phyloP scores from a whole-genome alignment of 2,329 filamentous ascomycete genomes.

The Epichloe amarillans region DNA sequence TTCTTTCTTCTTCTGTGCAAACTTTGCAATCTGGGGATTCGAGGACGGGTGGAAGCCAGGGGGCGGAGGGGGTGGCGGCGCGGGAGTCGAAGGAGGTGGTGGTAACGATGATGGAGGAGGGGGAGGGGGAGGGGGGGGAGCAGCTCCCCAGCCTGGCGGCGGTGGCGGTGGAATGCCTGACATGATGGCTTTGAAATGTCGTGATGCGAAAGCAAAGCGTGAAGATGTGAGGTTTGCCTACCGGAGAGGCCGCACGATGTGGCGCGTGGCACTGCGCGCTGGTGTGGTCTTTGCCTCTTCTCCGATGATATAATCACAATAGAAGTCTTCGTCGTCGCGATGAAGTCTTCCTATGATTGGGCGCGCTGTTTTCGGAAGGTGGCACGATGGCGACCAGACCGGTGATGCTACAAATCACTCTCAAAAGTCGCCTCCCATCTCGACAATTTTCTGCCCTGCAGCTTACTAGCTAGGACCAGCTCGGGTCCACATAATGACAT shows the following conservation, averaged over 20 bases:
- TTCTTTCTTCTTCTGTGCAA: slow-evolving; percentile 97
- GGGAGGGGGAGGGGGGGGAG: slow-evolving; percentile 39
- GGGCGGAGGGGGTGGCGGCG: slow-evolving; percentile 58
- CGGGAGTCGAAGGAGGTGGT: slow-evolving; percentile 39
- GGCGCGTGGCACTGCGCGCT: slow-evolving; percentile 23
- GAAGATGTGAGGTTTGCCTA: slow-evolving; percentile 14
- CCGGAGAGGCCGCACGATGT: slow-evolving; percentile 20
- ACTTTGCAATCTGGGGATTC: slow-evolving; percentile 81
- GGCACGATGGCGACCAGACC: slow-evolving; percentile 17
- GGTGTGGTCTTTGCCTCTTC: slow-evolving; percentile 8
- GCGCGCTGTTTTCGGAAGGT: slow-evolving; percentile 16
- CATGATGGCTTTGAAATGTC: slow-evolving; percentile 27
- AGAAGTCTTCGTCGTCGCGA: neutral
- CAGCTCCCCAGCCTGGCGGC: slow-evolving; percentile 41
- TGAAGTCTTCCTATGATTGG: slow-evolving; percentile 10
- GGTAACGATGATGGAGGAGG: slow-evolving; percentile 42
- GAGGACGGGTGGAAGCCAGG: slow-evolving; percentile 71
- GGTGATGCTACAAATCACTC: slow-evolving; percentile 13
- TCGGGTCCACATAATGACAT: slow-evolving; percentile 1
- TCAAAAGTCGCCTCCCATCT: slow-evolving; percentile 15
- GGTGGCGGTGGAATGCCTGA: slow-evolving; percentile 42
- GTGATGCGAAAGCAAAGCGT: slow-evolving; percentile 9
- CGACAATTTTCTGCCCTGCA: slow-evolving; percentile 22
- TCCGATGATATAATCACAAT: neutral
- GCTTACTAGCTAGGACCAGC: slow-evolving; percentile 10